These are phyloP conservation scores for Linum tenue DNA, from an alignment of 345 rosid genomes.

Conservation along the genomic window DNA sequence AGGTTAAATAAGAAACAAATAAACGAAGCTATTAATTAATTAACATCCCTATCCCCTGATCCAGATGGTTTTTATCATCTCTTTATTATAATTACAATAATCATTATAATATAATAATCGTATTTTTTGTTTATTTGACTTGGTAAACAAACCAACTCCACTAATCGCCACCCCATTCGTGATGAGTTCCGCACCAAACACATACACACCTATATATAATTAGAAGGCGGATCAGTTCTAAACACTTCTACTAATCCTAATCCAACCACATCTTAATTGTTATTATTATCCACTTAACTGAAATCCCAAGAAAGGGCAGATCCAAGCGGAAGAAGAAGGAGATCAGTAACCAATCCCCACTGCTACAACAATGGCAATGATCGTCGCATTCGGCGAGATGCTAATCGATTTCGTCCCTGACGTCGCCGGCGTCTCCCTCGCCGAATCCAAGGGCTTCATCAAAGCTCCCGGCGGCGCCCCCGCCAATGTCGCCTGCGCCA, in stretches of 20 bases:
- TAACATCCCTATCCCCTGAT: too few species aligned
- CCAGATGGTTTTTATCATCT: too few species aligned
- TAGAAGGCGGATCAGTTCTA: neutral
- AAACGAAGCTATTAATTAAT: too few species aligned
- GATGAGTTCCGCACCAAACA: neutral
- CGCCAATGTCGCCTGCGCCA: conserved; percentile 73
- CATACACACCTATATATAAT: neutral
- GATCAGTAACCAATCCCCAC: too few species aligned
- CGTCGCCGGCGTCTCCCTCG: conserved; percentile 55
- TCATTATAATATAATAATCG: too few species aligned
- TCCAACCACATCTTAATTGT: neutral
- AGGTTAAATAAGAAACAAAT: too few species aligned
- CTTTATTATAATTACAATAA: too few species aligned
- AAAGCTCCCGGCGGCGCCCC: conserved; percentile 82
- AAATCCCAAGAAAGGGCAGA: too few species aligned
- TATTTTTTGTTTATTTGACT: neutral
- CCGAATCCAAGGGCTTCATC: conserved; percentile 50
- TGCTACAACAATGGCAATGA: conserved; percentile 6
- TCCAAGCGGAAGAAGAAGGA: too few species aligned
- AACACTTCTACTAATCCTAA: too few species aligned
- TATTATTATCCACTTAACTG: too few species aligned
- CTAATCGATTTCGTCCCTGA: conserved; percentile 72
- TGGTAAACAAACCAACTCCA: neutral
- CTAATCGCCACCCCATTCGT: neutral
- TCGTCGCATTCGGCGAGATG: conserved; percentile 68